A percentile compares a stretch with the other conserved stretches of the same genome.
These are phyloP conservation scores for Dissophora ornata DNA, from an alignment of 192 early-diverging fungal genomes.

Conservation along the genomic window DNA sequence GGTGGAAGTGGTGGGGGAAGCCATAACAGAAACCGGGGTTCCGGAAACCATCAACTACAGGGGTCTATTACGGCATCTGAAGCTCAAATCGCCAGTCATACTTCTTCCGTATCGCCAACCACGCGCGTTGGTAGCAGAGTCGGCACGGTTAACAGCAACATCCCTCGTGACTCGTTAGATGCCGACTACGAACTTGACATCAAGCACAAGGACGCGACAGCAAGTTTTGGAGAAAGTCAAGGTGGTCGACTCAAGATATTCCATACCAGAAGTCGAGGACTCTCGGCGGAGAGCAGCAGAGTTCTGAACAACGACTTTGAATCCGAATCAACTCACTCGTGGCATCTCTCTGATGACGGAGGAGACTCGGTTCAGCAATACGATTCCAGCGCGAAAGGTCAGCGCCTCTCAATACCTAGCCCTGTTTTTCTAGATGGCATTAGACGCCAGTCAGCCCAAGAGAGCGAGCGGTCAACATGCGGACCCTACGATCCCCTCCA, in stretches of 20 bases:
- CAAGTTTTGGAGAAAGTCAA: not conserved
- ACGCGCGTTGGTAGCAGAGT: not conserved
- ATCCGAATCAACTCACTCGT: slow-evolving; percentile 9
- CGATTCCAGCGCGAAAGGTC: slow-evolving; percentile 2
- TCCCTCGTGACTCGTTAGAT: slow-evolving; percentile 5
- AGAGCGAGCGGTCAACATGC: too few relatives aligned
- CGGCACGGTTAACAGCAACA: not conserved
- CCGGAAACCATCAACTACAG: not conserved
- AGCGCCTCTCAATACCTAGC: too few relatives aligned
- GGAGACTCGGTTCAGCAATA: slow-evolving; percentile 21
- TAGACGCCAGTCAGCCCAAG: too few relatives aligned
- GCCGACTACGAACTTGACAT: not conserved
- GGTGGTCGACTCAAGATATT: slow-evolving; percentile 27
- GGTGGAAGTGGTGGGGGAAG: slow-evolving; percentile 7
- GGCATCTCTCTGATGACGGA: slow-evolving; percentile 6
- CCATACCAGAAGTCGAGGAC: slow-evolving; percentile 8
- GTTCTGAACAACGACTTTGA: slow-evolving; percentile 36
- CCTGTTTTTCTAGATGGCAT: too few relatives aligned
- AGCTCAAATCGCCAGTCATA: too few relatives aligned
- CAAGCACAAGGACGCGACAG: too few relatives aligned
- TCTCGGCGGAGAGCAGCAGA: slow-evolving; percentile 35
- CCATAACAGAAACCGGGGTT: not conserved
- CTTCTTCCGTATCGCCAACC: too few relatives aligned
- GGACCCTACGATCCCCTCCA: not conserved
- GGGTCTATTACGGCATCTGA: not conserved